phyloP scores from a whole-genome alignment of 202 grass and related monocot species.

The Setaria italica region DNA sequence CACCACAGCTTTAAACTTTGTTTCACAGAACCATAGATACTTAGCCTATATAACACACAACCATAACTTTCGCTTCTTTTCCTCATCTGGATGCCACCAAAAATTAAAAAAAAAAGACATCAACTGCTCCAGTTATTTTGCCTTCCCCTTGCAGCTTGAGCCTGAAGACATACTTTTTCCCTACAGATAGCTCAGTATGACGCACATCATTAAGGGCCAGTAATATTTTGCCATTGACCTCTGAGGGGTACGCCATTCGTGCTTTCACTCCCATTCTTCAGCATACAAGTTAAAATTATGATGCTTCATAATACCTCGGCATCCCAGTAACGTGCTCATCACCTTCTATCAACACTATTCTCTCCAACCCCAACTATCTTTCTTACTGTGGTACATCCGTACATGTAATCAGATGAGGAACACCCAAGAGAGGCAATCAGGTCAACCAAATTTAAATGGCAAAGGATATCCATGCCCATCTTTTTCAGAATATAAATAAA shows the following conservation, averaged over 20 bases:
- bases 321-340: not conserved
- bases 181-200: not conserved
- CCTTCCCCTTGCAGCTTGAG: not conserved
- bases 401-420: slow-evolving; percentile 7
- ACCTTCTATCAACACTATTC: not conserved
- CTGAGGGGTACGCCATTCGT: not conserved
- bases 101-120: not conserved
- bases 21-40: not conserved
- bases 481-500: not conserved
- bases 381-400: not conserved
- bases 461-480: not conserved
- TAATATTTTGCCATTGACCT: not conserved
- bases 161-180: not conserved
- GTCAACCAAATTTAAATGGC: slow-evolving; percentile 15
- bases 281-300: not conserved
- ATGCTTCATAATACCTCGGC: not conserved
- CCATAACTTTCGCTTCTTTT: not conserved
- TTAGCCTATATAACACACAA: not conserved
- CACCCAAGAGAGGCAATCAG: not conserved
- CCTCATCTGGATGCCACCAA: not conserved
- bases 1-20: not conserved
- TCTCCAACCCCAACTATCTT: not conserved
- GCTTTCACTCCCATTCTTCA: slow-evolving; percentile 2
- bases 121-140: not conserved
- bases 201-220: not conserved